A percentile compares a stretch with the other conserved stretches of the same genome.
phyloP scores from a whole-genome alignment of 768 basidiomycete genomes.

The Hemileccinum rubropunctum region DNA sequence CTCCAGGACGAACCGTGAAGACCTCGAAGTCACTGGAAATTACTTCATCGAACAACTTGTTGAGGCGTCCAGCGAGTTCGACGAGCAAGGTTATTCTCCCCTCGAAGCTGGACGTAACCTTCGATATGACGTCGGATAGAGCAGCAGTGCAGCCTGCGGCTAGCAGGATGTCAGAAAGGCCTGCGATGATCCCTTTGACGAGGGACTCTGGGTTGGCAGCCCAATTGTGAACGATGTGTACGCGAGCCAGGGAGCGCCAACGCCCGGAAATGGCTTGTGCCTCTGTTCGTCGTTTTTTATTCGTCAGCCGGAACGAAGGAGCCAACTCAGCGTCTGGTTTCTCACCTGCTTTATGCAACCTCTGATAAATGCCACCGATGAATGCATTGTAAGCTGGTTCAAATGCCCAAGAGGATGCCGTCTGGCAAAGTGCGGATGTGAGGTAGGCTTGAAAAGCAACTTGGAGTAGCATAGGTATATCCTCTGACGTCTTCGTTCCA shows the following conservation, averaged over 20 bases:
- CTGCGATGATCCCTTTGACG: not conserved
- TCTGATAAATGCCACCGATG: conserved; percentile 8
- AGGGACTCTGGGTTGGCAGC: not conserved
- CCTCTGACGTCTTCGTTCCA: not conserved
- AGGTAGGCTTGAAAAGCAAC: conserved; percentile 10
- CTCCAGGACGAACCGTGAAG: conserved; percentile 2
- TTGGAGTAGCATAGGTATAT: conserved; percentile 9
- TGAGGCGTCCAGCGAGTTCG: conserved; percentile 11
- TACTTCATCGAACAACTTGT: conserved; percentile 9
- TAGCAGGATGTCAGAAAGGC: conserved; percentile 5
- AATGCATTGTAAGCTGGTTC: conserved; percentile 3
- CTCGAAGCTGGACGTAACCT: conserved; percentile 1
- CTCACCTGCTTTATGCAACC: conserved; percentile 8
- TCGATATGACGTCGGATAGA: not conserved
- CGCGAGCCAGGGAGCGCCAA: conserved; percentile 10
- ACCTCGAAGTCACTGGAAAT: conserved; percentile 14
- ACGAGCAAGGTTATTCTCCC: conserved; percentile 5
- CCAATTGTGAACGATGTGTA: conserved; percentile 1
- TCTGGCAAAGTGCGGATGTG: not conserved
- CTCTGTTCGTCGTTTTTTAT: not conserved
- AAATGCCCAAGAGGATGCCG: conserved; percentile 7
- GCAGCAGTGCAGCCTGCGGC: conserved; percentile 8
- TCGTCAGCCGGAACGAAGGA: not conserved
- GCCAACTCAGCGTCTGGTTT: not conserved
- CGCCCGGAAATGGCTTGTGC: conserved; percentile 12